Evolutionary conservation across 23 red algal species (phyloP).

Genomic region (Gracilaria domingensis): DNA sequence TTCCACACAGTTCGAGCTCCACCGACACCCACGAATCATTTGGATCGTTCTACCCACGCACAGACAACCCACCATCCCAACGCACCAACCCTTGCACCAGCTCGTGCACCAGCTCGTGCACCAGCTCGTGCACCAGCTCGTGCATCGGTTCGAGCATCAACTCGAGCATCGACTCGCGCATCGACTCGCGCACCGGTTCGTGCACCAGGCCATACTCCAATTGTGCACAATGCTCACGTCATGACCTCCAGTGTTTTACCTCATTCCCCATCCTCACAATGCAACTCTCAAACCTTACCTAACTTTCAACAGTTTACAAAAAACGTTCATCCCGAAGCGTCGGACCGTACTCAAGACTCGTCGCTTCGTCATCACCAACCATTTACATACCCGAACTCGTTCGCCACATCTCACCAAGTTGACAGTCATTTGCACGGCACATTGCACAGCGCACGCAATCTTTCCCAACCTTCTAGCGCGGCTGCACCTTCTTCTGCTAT

Average conservation of each 20-base stretch:
- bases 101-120: too few species aligned
- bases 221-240: background rate
- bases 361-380: background rate
- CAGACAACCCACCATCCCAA: background rate
- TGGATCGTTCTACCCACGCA: background rate
- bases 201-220: background rate
- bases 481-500: background rate
- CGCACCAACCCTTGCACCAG: too few species aligned
- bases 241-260: background rate
- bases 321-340: background rate
- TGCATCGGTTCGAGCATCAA: too few species aligned
- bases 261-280: background rate
- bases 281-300: background rate
- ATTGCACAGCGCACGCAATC: background rate
- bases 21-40: background rate
- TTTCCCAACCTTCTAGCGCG: background rate
- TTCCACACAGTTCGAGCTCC: background rate
- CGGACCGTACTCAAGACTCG: background rate
- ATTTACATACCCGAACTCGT: background rate
- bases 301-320: constrained; percentile 2
- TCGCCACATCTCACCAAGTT: background rate
- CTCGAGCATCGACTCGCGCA: too few species aligned
- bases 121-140: background rate
- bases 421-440: background rate
- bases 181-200: too few species aligned